Base-by-base conservation (phyloP, 1,139 yeast genomes). In the Suhomyces bokatorum region DNA sequence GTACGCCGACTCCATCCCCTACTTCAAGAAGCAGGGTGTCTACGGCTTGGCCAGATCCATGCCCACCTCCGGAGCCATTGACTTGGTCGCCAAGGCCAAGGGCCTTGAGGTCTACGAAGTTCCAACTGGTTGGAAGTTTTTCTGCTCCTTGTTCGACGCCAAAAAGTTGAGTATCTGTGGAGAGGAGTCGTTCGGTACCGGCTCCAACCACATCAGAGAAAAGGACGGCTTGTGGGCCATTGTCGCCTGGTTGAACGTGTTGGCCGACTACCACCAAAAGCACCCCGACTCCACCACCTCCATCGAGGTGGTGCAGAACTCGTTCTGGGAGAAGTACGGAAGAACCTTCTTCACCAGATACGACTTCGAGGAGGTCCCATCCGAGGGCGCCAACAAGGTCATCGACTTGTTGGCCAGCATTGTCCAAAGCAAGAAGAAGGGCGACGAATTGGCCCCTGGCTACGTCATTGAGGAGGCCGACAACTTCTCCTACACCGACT, bases 71-170 rank as follows among this genome's bases (percentile, higher is more conserved):
- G 90, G 90, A 32, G 99, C 99, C 30, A 78, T 93, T 57, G 99
- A 93, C 62, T 76, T 86, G 48, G 99, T 93, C 28, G 99, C 97
- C 32, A 81, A 82, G 64, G 75, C 75, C 48, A 84, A 89, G 64
- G 85, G 85, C 14, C 73, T 93, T 52, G 70, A 85, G 43, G 75
- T 85, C 52, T 93, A 93, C 68, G 99, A 93, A 69, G 99, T 95
- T 5, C 99, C 99, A 48, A 93, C 99, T 16, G 99, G 99, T 34
- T 93, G 99, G 99, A 93, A 93, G 69, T 93, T 93, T 64, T 93
- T 93, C 78, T 90, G 98, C 67, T 91, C 96, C 6, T 74, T 93
- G 54, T 93, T 93, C 58, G 99, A 93, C 63, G 91, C 95, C 38
- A 81, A 88, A 59, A 90, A 90, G 69, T 78, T 93, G 60, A 87